Evolutionary conservation across 176 grass and related monocot species (phyloP).

Genomic region (Triticum dicoccoides): DNA sequence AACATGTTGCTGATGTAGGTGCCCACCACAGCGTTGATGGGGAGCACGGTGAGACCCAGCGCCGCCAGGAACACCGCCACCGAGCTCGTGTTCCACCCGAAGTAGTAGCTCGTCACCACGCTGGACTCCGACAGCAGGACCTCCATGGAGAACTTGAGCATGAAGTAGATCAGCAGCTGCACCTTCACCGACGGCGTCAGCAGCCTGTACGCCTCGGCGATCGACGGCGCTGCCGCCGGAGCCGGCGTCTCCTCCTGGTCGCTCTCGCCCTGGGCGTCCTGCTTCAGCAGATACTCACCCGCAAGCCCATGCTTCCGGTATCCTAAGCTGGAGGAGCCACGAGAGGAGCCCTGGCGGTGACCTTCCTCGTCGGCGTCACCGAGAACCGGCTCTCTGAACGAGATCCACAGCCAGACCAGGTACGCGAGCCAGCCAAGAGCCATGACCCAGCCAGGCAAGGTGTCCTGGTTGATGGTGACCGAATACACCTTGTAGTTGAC

Average conservation of each 20-base stretch:
- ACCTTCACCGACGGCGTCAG: not conserved
- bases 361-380: not conserved
- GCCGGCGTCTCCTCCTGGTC: not conserved
- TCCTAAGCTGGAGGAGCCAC: not conserved
- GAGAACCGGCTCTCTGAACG: not conserved
- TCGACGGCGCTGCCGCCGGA: not conserved
- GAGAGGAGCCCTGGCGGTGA: not conserved
- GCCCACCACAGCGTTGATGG: constrained; percentile 1
- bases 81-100: not conserved
- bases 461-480: constrained; percentile 1
- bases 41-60: not conserved
- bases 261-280: not conserved
- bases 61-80: constrained; percentile 1
- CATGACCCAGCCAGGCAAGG: constrained; percentile 10
- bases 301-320: not conserved
- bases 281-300: not conserved
- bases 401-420: constrained; percentile 1
- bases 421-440: not conserved
- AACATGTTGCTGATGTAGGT: constrained; percentile 23
- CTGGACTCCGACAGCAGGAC: constrained; percentile 14
- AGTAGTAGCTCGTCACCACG: constrained; percentile 10
- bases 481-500: not conserved
- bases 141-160: constrained; percentile 16
- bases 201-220: not conserved
- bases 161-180: constrained; percentile 15